Evolutionary conservation across 352 stramenopile species (phyloP).

Genomic region (Globisporangium okanoganense): DNA sequence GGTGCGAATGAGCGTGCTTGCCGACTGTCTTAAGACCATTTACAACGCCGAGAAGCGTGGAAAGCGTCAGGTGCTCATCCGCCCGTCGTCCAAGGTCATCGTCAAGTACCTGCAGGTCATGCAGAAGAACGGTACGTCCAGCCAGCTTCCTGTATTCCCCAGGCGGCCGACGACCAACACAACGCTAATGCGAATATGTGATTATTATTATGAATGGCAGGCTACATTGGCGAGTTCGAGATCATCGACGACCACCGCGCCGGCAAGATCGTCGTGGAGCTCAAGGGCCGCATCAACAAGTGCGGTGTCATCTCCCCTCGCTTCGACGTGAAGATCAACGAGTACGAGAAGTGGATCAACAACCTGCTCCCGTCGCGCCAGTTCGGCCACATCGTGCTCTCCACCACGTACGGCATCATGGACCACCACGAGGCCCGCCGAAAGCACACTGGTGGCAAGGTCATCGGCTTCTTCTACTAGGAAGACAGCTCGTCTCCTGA

Average conservation of each 20-base stretch:
- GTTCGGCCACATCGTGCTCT: constrained; percentile 98
- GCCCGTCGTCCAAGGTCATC: constrained; percentile 99
- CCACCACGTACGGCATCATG: constrained; percentile 90
- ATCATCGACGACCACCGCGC: constrained; percentile 99
- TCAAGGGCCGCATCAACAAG: constrained; percentile 99
- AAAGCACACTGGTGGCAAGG: constrained; percentile 99
- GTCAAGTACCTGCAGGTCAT: constrained; percentile 99
- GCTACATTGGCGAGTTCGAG: constrained; percentile 99
- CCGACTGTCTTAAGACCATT: constrained; percentile 99
- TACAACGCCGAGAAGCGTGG: constrained; percentile 99
- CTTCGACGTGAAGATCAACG: constrained; percentile 96
- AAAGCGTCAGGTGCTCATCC: constrained; percentile 99
- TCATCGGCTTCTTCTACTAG: constrained; percentile 99
- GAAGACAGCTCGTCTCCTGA: neutral
- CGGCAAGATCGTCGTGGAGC: constrained; percentile 98
- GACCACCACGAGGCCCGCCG: constrained; percentile 94
- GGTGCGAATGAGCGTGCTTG: constrained; percentile 99
- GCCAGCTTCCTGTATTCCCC: neutral
- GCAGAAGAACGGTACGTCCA: constrained; percentile 97
- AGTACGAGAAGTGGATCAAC: constrained; percentile 99
- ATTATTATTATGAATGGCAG: constrained; percentile 28
- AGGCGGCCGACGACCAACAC: neutral
- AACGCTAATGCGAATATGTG: neutral
- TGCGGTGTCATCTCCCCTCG: constrained; percentile 99
- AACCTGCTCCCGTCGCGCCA: constrained; percentile 98